A percentile compares a stretch with the other conserved stretches of the same genome.
Conservation (phyloP, 176 grass and related monocot genomes). For the Musa acuminata region DNA sequence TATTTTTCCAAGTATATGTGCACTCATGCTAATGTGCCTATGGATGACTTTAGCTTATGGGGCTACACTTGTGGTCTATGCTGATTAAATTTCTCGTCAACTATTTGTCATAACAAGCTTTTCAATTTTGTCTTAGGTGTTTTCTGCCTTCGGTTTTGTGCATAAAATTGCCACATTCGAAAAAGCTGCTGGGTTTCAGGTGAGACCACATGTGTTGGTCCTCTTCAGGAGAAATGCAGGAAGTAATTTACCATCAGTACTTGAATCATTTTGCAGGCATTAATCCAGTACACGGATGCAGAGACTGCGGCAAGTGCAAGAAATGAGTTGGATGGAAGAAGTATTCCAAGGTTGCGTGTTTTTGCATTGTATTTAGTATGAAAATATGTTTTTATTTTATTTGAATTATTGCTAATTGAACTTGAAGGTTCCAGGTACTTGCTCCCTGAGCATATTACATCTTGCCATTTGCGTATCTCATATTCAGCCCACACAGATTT, state of each 20-base stretch:
- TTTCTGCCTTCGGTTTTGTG: constrained; percentile 94
- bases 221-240: background rate
- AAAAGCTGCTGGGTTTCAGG: constrained; percentile 98
- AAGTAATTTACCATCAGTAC: background rate
- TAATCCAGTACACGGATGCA: constrained; percentile 92
- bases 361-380: constrained; percentile 8
- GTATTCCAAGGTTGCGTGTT: constrained; percentile 65
- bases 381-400: background rate
- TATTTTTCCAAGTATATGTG: background rate
- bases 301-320: constrained; percentile 80
- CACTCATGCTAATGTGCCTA: background rate
- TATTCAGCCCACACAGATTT: constrained; percentile 97
- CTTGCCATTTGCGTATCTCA: constrained; percentile 76
- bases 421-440: constrained; percentile 61
- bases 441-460: constrained; percentile 56
- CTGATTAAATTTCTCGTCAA: background rate
- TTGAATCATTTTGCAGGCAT: constrained; percentile 45
- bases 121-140: constrained; percentile 41
- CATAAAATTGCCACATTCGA: constrained; percentile 99
- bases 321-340: constrained; percentile 92
- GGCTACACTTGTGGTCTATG: background rate
- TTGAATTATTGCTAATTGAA: constrained; percentile 10
- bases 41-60: background rate
- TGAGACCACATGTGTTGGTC: constrained; percentile 4
- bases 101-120: background rate